Percentiles rank a stretch among this genome's conserved stretches.
Evolutionary conservation across 2,329 filamentous ascomycete genomes (phyloP).

Genomic region (Xylaria sp.): DNA sequence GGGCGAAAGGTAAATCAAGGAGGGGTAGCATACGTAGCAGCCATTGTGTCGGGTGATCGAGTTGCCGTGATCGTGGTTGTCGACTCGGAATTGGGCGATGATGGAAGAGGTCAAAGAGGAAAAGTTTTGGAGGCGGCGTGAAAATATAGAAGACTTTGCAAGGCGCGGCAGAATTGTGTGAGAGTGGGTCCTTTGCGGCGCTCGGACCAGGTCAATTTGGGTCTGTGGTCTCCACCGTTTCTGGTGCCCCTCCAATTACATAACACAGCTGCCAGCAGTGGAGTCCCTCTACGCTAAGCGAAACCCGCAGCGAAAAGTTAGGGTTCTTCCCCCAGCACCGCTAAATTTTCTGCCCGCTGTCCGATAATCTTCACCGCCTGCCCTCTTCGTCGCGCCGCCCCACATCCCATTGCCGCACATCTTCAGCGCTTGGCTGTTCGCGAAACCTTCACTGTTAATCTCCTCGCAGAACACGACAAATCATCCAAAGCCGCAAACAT

Average conservation of each 20-base stretch:
- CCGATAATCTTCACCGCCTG: conserved; percentile 22
- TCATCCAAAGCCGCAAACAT: conserved; percentile 55
- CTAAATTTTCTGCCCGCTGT: conserved; percentile 21
- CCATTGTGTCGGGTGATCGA: conserved; percentile 35
- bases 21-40: conserved; percentile 44
- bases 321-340: conserved; percentile 23
- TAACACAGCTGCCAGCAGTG: background rate
- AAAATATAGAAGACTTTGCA: conserved; percentile 19
- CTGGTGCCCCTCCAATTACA: background rate
- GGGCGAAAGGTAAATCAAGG: conserved; percentile 27
- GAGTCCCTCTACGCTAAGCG: conserved; percentile 16
- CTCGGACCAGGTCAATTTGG: conserved; percentile 11
- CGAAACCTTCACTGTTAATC: conserved; percentile 13
- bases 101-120: conserved; percentile 14
- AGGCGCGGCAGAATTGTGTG: conserved; percentile 10
- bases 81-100: conserved; percentile 28
- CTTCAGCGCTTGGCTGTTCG: conserved; percentile 21
- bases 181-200: conserved; percentile 6
- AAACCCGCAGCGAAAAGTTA: conserved; percentile 14
- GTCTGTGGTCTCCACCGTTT: background rate
- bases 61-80: conserved; percentile 26
- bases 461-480: conserved; percentile 15
- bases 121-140: conserved; percentile 11
- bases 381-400: conserved; percentile 8
- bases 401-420: conserved; percentile 24